These are phyloP conservation scores for Delitschia confertaspora DNA, from an alignment of 495 filamentous ascomycete genomes.

Conservation along the genomic window DNA sequence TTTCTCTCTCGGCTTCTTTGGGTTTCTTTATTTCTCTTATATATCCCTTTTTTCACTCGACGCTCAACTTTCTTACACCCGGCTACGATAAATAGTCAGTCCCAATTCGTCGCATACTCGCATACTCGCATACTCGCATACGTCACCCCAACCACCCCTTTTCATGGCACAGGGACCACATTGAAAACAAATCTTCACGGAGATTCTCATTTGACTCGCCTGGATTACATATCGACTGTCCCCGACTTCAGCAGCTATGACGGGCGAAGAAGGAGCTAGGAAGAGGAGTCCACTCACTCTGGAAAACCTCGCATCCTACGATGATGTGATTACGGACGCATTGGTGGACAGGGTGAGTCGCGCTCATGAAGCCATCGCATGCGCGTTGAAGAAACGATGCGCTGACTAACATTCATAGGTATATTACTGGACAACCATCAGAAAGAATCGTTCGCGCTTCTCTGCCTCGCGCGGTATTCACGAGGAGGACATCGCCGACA, in stretches of 20 bases:
- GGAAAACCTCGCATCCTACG: conserved; percentile 79
- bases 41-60: too few relatives aligned
- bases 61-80: too few relatives aligned
- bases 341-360: conserved; percentile 81
- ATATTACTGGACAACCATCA: conserved; percentile 90
- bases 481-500: conserved; percentile 69
- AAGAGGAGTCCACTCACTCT: conserved; percentile 70
- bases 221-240: neutral
- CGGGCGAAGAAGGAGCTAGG: conserved; percentile 22
- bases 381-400: conserved; percentile 12
- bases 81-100: too few relatives aligned
- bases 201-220: neutral
- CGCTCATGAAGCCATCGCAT: conserved; percentile 22
- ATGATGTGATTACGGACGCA: conserved; percentile 93
- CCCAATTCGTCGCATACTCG: too few relatives aligned
- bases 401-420: conserved; percentile 46
- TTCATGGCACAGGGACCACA: conserved; percentile 4
- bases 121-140: conserved; percentile 9
- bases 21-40: too few relatives aligned
- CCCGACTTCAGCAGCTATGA: conserved; percentile 7
- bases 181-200: neutral
- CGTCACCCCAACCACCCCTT: conserved; percentile 30
- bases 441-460: conserved; percentile 87
- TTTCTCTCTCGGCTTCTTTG: too few relatives aligned
- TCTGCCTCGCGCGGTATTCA: conserved; percentile 69